Percentiles rank a stretch among this genome's conserved stretches.
phyloP scores from a whole-genome alignment of 169 alveolate species.

The Cyclospora cayetanensis region DNA sequence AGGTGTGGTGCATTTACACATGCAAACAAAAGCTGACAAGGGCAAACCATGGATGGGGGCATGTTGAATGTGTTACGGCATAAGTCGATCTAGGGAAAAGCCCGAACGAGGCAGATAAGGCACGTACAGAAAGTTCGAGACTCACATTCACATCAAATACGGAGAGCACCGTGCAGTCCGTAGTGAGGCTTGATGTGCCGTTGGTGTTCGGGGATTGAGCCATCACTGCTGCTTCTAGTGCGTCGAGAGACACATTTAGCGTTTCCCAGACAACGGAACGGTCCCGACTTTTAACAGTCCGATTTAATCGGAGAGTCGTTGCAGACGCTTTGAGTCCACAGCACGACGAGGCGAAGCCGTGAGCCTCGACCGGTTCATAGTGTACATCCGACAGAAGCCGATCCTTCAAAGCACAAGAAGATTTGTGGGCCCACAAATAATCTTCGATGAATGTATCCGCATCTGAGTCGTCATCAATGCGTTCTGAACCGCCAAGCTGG shows the following conservation, averaged over 20 bases:
- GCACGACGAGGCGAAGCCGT: slow-evolving; percentile 55
- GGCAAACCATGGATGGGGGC: no score
- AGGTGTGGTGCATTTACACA: background rate
- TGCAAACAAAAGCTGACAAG: background rate
- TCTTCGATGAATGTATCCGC: background rate
- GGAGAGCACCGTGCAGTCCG: slow-evolving; percentile 57
- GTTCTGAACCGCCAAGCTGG: background rate
- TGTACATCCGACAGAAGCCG: slow-evolving; percentile 27
- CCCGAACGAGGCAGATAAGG: no score
- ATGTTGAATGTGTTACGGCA: background rate
- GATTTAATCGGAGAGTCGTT: background rate
- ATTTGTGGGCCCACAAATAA: background rate
- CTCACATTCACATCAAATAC: slow-evolving; percentile 33
- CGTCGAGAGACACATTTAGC: background rate
- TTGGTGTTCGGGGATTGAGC: slow-evolving; percentile 43
- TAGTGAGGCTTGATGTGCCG: slow-evolving; percentile 7
- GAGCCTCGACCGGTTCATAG: slow-evolving; percentile 64
- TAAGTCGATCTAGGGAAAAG: no score
- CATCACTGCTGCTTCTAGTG: slow-evolving; percentile 56
- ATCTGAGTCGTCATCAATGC: slow-evolving; percentile 27
- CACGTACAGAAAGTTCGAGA: background rate
- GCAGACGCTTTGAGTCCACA: slow-evolving; percentile 55
- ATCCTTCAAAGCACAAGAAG: slow-evolving; percentile 4
- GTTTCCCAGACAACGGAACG: background rate
- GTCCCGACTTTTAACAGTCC: background rate